Evolutionary conservation across 164 flowering plant genomes (phyloP).

Genomic region (Macadamia integrifolia): DNA sequence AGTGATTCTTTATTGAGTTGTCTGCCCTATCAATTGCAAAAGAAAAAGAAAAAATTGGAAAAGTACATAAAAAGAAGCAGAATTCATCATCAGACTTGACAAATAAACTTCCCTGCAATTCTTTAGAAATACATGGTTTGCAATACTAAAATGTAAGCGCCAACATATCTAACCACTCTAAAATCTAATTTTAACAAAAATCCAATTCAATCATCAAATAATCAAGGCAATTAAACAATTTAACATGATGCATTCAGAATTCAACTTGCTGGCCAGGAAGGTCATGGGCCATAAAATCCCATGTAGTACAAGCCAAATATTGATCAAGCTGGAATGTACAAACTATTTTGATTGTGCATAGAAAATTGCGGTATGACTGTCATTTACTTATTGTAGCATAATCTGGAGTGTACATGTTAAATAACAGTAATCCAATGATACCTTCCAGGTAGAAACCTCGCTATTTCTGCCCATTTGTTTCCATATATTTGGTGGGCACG

Average conservation of each 20-base stretch:
- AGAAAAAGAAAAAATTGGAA: not conserved
- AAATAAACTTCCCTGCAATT: not conserved
- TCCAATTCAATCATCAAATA: too few relatives aligned
- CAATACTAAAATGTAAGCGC: not conserved
- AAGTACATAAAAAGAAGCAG: too few relatives aligned
- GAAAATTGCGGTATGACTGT: too few relatives aligned
- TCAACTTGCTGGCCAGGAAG: too few relatives aligned
- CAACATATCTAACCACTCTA: not conserved
- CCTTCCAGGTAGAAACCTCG: slow-evolving; percentile 63
- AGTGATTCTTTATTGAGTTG: slow-evolving; percentile 57
- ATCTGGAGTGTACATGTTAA: not conserved
- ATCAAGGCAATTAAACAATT: too few relatives aligned
- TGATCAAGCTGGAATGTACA: not conserved
- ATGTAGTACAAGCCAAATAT: not conserved
- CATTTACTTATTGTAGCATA: not conserved
- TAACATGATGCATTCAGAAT: too few relatives aligned
- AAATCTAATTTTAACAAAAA: not conserved
- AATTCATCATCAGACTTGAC: not conserved
- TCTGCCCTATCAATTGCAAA: slow-evolving; percentile 36
- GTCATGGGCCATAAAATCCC: too few relatives aligned
- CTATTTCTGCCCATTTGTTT: slow-evolving; percentile 69
- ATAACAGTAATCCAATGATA: slow-evolving; percentile 9
- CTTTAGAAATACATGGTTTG: not conserved
- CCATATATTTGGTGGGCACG: slow-evolving; percentile 37
- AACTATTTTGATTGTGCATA: not conserved